phyloP scores from a whole-genome alignment of 305 asterid species.

The Fraxinus xanthoxyloides region DNA sequence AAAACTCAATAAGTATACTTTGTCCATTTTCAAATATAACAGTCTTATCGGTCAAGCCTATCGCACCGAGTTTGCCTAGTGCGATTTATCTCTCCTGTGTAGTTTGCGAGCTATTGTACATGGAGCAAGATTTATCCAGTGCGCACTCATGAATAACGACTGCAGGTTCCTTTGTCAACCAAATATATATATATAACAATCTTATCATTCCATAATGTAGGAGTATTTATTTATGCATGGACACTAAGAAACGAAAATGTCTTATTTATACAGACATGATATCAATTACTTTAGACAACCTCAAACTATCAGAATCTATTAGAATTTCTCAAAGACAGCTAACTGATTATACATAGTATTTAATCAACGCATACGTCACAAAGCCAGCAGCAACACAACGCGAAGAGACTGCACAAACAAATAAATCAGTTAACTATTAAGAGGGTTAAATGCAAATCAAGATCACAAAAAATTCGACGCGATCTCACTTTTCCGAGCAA shows the following conservation, averaged over 20 bases:
- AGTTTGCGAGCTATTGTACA: no score
- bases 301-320: background rate
- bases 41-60: background rate
- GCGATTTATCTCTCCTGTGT: no score
- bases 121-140: no score
- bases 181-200: background rate
- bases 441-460: background rate
- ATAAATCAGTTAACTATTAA: background rate
- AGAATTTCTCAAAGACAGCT: background rate
- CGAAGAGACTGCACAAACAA: conserved; percentile 24
- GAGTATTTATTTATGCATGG: background rate
- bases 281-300: background rate
- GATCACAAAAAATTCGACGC: background rate
- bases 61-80: no score
- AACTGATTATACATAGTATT: background rate
- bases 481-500: background rate
- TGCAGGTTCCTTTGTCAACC: no score
- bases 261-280: background rate
- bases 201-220: background rate
- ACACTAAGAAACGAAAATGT: background rate
- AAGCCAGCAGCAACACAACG: conserved; percentile 31
- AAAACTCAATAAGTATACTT: background rate
- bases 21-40: background rate
- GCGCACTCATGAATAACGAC: no score
- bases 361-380: conserved; percentile 20